Conservation (phyloP, 2,329 filamentous ascomycete genomes). For the Purpureocillium takamizusanense region DNA sequence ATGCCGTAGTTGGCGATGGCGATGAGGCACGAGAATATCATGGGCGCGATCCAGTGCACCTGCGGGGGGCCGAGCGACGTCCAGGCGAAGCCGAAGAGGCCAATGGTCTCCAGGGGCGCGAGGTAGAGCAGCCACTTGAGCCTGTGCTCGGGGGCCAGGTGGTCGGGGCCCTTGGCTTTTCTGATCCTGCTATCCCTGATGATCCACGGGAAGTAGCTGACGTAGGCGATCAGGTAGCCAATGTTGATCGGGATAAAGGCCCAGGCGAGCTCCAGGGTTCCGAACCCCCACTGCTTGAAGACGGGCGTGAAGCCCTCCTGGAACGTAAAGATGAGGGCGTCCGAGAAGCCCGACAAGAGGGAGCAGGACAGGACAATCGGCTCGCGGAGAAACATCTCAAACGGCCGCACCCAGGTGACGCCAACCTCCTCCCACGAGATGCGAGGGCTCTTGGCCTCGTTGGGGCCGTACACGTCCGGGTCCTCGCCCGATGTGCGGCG, state of each 20-base stretch:
- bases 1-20: slow-evolving; percentile 66
- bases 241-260: slow-evolving; percentile 57
- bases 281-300: slow-evolving; percentile 59
- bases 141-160: slow-evolving; percentile 55
- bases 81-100: slow-evolving; percentile 61
- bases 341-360: slow-evolving; percentile 61
- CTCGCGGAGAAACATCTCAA: slow-evolving; percentile 64
- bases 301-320: slow-evolving; percentile 61
- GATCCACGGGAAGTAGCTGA: slow-evolving; percentile 47
- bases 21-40: slow-evolving; percentile 28
- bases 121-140: slow-evolving; percentile 55
- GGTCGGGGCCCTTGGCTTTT: slow-evolving; percentile 39
- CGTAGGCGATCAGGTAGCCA: slow-evolving; percentile 56
- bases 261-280: slow-evolving; percentile 43
- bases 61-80: slow-evolving; percentile 49
- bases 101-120: slow-evolving; percentile 51
- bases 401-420: slow-evolving; percentile 51
- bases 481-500: slow-evolving; percentile 44
- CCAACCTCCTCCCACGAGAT: slow-evolving; percentile 49
- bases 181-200: slow-evolving; percentile 31
- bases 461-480: slow-evolving; percentile 57
- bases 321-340: slow-evolving; percentile 69
- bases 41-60: slow-evolving; percentile 57
- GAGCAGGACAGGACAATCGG: slow-evolving; percentile 63
- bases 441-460: slow-evolving; percentile 52